Percentiles rank a stretch among this genome's conserved stretches.
Conservation (phyloP, 2,329 filamentous ascomycete genomes). For the Aspergillus quadricinctus region DNA sequence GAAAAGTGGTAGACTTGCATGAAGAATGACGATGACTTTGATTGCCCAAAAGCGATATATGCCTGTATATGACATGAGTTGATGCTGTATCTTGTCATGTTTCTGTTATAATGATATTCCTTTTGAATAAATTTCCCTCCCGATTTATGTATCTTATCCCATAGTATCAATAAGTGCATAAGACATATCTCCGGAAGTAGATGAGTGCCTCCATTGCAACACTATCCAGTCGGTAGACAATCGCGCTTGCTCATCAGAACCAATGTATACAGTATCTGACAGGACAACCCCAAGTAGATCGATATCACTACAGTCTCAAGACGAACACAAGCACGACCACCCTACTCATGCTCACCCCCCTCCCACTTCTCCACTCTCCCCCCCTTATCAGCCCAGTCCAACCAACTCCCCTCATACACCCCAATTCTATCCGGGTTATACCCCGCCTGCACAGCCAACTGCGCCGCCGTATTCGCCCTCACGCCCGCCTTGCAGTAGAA, state of each 20-base stretch:
- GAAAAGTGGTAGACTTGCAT: constrained; percentile 23
- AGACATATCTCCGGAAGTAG: too few species aligned
- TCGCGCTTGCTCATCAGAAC: not conserved
- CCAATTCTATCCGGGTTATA: constrained; percentile 61
- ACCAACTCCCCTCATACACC: constrained; percentile 50
- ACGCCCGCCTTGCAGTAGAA: constrained; percentile 96
- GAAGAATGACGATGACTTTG: constrained; percentile 24
- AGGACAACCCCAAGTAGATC: not conserved
- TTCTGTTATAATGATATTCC: constrained; percentile 13
- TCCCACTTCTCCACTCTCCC: constrained; percentile 56
- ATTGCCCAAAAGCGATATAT: constrained; percentile 18
- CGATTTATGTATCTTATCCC: too few species aligned
- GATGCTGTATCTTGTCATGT: constrained; percentile 19
- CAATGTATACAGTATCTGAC: not conserved
- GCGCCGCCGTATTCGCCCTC: constrained; percentile 70
- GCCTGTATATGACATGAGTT: constrained; percentile 27
- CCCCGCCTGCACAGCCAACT: constrained; percentile 70
- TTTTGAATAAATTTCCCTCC: constrained; percentile 2
- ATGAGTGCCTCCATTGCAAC: not conserved
- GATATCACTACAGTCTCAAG: not conserved
- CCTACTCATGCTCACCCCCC: constrained; percentile 19
- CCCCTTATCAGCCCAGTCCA: constrained; percentile 75
- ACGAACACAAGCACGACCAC: too few species aligned
- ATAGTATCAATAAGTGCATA: not conserved
- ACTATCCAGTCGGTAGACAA: not conserved